Evolutionary conservation across 306 rosid species (phyloP).

Genomic region (Fragaria vesca): DNA sequence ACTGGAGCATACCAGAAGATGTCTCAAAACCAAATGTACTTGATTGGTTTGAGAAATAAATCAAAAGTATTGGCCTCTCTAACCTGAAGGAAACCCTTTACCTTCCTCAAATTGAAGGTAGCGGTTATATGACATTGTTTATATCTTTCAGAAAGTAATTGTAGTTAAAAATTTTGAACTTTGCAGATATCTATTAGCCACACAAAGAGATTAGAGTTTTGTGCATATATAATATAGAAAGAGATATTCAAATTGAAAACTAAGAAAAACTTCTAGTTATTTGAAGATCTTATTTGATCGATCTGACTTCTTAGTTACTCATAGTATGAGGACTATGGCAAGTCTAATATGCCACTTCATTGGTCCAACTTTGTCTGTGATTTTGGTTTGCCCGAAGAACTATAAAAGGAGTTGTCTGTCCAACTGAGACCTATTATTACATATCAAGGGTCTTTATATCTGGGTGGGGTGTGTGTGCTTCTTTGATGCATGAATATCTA

Average conservation of each 20-base stretch:
- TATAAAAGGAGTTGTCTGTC: background rate
- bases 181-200: background rate
- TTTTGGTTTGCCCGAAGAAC: background rate
- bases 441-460: background rate
- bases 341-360: background rate
- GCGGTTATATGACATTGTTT: background rate
- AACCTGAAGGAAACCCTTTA: constrained; percentile 60
- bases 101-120: constrained; percentile 80
- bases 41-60: constrained; percentile 61
- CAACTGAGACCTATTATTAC: background rate
- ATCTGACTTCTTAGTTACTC: background rate
- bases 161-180: background rate
- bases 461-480: background rate
- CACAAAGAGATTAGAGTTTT: background rate
- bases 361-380: background rate
- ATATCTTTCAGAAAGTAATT: background rate
- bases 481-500: background rate
- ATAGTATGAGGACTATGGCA: background rate
- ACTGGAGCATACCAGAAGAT: constrained; percentile 62
- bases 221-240: background rate
- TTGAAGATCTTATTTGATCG: background rate
- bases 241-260: background rate
- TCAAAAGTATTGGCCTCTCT: constrained; percentile 49
- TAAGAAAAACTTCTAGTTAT: background rate
- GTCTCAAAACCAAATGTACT: constrained; percentile 46